These are phyloP conservation scores for Penicillium sp. DNA, from an alignment of 2,329 filamentous ascomycete genomes.

Conservation along the genomic window DNA sequence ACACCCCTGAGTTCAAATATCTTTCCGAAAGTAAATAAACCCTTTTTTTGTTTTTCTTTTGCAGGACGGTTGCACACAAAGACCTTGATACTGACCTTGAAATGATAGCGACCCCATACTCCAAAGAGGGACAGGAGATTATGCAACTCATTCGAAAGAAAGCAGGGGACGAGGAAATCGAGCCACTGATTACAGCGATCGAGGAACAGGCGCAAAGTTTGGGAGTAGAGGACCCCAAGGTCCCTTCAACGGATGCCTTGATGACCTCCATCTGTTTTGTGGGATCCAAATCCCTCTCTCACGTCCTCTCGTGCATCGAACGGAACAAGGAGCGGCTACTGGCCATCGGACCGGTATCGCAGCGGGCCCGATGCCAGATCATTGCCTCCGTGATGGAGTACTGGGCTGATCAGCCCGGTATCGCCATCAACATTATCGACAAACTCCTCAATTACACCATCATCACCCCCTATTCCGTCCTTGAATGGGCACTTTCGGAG, in stretches of 20 bases:
- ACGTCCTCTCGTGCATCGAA: constrained; percentile 94
- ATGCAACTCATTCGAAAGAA: constrained; percentile 79
- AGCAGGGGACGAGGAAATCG: constrained; percentile 81
- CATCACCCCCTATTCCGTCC: constrained; percentile 77
- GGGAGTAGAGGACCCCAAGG: constrained; percentile 70
- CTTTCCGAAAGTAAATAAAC: constrained; percentile 65
- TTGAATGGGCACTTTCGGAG: constrained; percentile 84
- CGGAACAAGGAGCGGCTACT: constrained; percentile 87
- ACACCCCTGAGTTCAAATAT: constrained; percentile 95
- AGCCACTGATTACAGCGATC: constrained; percentile 75
- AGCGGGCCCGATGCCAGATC: constrained; percentile 80
- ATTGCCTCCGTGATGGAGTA: constrained; percentile 87
- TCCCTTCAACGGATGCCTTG: constrained; percentile 89
- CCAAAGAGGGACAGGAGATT: constrained; percentile 79
- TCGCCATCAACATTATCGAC: constrained; percentile 89
- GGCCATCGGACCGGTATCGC: constrained; percentile 71
- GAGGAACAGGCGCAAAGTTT: constrained; percentile 72
- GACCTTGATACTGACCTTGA: neutral
- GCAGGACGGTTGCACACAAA: neutral
- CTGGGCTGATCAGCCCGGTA: constrained; percentile 89
- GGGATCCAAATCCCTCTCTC: constrained; percentile 92
- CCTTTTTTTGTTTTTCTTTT: neutral
- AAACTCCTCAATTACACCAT: constrained; percentile 98
- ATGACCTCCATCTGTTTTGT: constrained; percentile 91
- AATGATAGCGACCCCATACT: constrained; percentile 70